Conservation (phyloP, 192 early-diverging fungal species). For the Neocallimastix lanati region DNA sequence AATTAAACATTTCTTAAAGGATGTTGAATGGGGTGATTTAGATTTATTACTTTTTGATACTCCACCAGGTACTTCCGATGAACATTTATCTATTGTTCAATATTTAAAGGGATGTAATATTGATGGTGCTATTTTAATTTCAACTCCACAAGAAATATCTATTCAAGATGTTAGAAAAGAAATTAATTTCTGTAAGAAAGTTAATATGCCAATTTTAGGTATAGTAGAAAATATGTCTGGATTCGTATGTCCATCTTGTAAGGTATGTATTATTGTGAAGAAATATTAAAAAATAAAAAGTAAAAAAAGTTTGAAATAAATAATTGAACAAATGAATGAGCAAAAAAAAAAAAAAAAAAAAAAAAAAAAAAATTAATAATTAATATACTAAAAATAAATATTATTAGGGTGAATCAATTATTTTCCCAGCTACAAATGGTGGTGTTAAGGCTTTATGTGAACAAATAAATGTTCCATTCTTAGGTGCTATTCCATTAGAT, state of each 20-base stretch:
- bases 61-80: constrained; percentile 88
- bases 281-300: too few species aligned
- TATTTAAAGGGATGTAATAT: constrained; percentile 55
- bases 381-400: too few species aligned
- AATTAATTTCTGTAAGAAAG: constrained; percentile 86
- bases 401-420: constrained; percentile 41
- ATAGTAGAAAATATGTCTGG: constrained; percentile 96
- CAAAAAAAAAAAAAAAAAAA: too few species aligned
- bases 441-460: constrained; percentile 46
- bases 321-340: too few species aligned
- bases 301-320: too few species aligned
- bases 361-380: too few species aligned
- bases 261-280: constrained; percentile 22
- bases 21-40: constrained; percentile 81
- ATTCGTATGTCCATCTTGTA: constrained; percentile 83
- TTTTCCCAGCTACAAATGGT: constrained; percentile 62
- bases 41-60: constrained; percentile 92
- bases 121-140: constrained; percentile 76
- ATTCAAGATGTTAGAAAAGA: constrained; percentile 87
- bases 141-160: constrained; percentile 78
- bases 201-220: constrained; percentile 72
- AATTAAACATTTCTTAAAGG: constrained; percentile 91
- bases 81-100: constrained; percentile 77
- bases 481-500: constrained; percentile 60
- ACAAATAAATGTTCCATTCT: constrained; percentile 36